Evolutionary conservation across 2,329 filamentous ascomycete species (phyloP).

Genomic region (Fusarium duplospermum): DNA sequence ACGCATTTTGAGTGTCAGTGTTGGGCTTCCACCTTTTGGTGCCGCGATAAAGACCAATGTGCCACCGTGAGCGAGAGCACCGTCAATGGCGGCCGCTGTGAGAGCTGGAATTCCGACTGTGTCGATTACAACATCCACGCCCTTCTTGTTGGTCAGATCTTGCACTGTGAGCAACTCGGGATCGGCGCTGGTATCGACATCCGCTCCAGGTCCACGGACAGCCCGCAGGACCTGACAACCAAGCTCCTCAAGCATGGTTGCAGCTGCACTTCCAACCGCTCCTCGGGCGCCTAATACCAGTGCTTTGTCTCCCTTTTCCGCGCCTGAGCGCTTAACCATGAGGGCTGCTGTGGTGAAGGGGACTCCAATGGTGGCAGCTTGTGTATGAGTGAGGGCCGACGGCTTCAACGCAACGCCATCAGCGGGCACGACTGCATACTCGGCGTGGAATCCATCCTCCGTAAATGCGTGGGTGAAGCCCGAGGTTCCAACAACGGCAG

Average conservation of each 20-base stretch:
- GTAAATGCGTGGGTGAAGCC: not conserved
- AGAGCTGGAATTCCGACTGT: not conserved
- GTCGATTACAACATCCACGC: not conserved
- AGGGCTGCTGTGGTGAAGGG: not conserved
- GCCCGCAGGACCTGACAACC: not conserved
- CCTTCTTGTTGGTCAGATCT: not conserved
- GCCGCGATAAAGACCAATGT: not conserved
- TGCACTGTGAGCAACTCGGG: not conserved
- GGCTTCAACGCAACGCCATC: not conserved
- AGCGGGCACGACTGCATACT: not conserved
- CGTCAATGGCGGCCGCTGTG: not conserved
- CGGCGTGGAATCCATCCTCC: not conserved
- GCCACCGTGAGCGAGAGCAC: not conserved
- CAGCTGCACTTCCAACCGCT: not conserved
- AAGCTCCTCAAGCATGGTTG: not conserved
- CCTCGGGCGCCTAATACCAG: not conserved
- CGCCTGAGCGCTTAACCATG: not conserved
- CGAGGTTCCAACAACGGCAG: not conserved
- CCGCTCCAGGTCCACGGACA: not conserved
- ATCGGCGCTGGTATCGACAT: not conserved
- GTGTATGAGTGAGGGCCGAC: not conserved
- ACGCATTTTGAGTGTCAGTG: not conserved
- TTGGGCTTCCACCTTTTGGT: not conserved
- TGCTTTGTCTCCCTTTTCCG: not conserved
- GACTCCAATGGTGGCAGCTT: not conserved